Conservation (phyloP, 2,329 filamentous ascomycete species). For the Colletotrichum abscissum region DNA sequence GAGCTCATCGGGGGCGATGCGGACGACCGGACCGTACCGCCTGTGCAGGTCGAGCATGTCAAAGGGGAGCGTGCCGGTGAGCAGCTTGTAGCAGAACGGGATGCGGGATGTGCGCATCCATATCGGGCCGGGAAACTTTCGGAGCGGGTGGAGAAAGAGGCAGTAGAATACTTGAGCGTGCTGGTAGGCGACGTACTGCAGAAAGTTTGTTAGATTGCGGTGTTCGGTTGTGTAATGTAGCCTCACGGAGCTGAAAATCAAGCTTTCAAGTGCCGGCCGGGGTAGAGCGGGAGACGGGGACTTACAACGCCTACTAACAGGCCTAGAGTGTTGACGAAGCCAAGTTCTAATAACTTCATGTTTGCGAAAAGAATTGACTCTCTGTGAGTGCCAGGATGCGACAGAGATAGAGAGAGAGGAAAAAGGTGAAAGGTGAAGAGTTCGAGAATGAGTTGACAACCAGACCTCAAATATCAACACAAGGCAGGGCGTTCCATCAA, state of each 20-base stretch:
- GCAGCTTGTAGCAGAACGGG: slow-evolving; percentile 19
- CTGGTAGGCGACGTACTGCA: slow-evolving; percentile 9
- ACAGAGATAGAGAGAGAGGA: neutral
- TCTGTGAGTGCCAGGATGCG: neutral
- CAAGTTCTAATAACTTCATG: slow-evolving; percentile 20
- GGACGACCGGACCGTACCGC: slow-evolving; percentile 57
- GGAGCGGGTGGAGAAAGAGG: slow-evolving; percentile 45
- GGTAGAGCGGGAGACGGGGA: neutral
- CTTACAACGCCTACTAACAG: slow-evolving; percentile 15
- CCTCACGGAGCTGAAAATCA: too few relatives aligned
- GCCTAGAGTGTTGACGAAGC: slow-evolving; percentile 16
- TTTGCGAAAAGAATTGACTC: neutral
- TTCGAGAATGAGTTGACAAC: neutral
- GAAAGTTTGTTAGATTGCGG: slow-evolving; percentile 5
- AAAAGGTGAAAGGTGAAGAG: neutral
- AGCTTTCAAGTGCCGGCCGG: neutral
- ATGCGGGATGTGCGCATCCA: slow-evolving; percentile 27
- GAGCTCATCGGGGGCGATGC: slow-evolving; percentile 58
- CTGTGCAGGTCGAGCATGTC: slow-evolving; percentile 48
- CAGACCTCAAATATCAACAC: neutral
- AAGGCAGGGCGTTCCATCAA: neutral
- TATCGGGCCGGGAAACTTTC: slow-evolving; percentile 43
- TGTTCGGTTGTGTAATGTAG: neutral
- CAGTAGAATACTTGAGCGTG: slow-evolving; percentile 38
- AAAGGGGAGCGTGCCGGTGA: slow-evolving; percentile 41